phyloP scores from a whole-genome alignment of 169 alveolate genomes.

The Ichthyophthirius multifiliis region DNA sequence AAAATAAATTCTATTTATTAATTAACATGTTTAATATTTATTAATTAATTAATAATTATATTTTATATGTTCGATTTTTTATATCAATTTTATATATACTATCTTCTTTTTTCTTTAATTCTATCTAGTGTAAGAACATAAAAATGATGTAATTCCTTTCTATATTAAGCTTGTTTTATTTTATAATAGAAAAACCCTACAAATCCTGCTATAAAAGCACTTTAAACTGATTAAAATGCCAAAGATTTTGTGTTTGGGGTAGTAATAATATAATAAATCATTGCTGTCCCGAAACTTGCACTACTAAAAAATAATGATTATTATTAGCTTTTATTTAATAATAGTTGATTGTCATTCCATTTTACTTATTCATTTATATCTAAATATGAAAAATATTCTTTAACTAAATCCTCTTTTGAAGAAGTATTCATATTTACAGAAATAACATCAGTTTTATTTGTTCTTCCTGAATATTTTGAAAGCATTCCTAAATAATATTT shows the following conservation, averaged over 20 bases:
- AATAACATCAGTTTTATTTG: not conserved
- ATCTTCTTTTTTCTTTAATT: conserved; percentile 2
- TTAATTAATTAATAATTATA: no score
- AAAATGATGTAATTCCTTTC: not conserved
- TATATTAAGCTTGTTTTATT: not conserved
- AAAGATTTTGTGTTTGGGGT: not conserved
- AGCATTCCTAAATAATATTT: not conserved
- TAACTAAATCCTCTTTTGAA: not conserved
- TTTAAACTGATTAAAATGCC: not conserved
- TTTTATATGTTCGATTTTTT: no score
- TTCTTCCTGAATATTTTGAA: not conserved
- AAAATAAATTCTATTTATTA: no score
- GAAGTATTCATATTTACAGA: not conserved
- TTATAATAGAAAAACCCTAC: not conserved
- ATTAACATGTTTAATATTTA: no score
- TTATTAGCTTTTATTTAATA: not conserved
- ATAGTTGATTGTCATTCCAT: not conserved
- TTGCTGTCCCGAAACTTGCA: not conserved
- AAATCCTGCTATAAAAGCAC: not conserved
- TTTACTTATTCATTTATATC: not conserved
- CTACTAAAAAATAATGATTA: not conserved
- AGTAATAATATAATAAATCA: not conserved
- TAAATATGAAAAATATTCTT: not conserved
- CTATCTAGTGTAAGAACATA: not conserved
- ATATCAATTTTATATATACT: no score